These are phyloP conservation scores for Mycocentrospora acerina DNA, from an alignment of 2,329 filamentous ascomycete species.

Conservation along the genomic window DNA sequence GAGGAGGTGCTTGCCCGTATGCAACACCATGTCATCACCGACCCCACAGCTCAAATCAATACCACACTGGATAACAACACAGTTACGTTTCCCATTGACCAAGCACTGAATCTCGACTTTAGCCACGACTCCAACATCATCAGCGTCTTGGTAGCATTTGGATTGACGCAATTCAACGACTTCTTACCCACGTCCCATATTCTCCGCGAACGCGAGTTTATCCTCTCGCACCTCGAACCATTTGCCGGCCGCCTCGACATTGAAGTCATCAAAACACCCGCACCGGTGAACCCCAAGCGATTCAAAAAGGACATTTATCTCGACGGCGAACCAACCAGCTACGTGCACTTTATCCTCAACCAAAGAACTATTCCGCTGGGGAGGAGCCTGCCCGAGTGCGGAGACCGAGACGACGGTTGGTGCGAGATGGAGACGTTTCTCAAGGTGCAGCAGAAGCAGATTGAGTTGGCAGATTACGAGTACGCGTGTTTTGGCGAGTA, in stretches of 20 bases:
- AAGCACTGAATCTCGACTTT: constrained; percentile 75
- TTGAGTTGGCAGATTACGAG: constrained; percentile 61
- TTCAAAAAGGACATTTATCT: constrained; percentile 48
- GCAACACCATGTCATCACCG: constrained; percentile 59
- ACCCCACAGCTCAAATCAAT: constrained; percentile 55
- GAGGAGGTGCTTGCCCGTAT: constrained; percentile 72
- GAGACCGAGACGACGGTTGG: constrained; percentile 70
- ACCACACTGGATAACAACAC: constrained; percentile 68
- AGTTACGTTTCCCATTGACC: constrained; percentile 71
- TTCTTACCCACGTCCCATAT: constrained; percentile 59
- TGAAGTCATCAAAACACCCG: constrained; percentile 69
- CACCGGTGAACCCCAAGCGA: constrained; percentile 52
- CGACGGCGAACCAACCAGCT: constrained; percentile 60
- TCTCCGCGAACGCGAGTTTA: constrained; percentile 60
- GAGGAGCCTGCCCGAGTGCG: constrained; percentile 66
- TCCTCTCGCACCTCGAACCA: constrained; percentile 67
- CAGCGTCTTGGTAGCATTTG: constrained; percentile 70
- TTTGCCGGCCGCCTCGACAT: constrained; percentile 74
- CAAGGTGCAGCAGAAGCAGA: constrained; percentile 60
- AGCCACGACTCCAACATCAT: constrained; percentile 76
- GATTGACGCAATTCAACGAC: constrained; percentile 67
- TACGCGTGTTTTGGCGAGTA: constrained; percentile 66
- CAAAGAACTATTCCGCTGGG: constrained; percentile 72
- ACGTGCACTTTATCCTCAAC: constrained; percentile 74
- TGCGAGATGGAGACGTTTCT: constrained; percentile 72